Base-by-base conservation (phyloP, 169 alveolate species). In the Ichthyophthirius multifiliis region DNA sequence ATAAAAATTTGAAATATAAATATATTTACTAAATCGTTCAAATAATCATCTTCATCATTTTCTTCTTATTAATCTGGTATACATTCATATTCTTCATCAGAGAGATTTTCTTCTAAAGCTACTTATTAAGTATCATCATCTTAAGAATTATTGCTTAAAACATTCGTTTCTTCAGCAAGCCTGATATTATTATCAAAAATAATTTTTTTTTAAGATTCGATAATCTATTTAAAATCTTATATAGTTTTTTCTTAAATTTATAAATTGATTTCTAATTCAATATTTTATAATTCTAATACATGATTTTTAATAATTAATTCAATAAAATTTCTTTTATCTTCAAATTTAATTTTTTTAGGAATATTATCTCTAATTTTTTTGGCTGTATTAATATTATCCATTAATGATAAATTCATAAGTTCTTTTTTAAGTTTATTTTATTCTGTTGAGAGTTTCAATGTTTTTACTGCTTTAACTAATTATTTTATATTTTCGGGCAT, bases 171-270 rank as follows among this genome's bases (percentile, higher is more conserved):
- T 55, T 55, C 71, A 55, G 18, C n/a, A 55, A 27, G 0, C 71
- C 71, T 55, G 16, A 67, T 67, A 10, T 34, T 67, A 6, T 67
- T 67, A 37, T 77, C 86, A 1, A 62, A 41, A 16, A 84, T 64
- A 3, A 84, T 47, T 78, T 76, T 79, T 44, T 73, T 84, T 64
- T 84, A 65, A 15, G 79, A 23, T 30, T 76, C 74, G 3, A 84
- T 76, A 13, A 84, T 76, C 37, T 41, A 55, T 55, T 77, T 81
- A 12, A 84, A n/a, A 82, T 86, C 86, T 47, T 71, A 67, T 6
- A 90, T 90, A 15, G 95, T 88, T 55, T 88, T 85, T 43, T 89
- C 89, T 67, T 90, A 76, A 4, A 90, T 85, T 43, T 86, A 48
- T 13, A 90, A 77, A 63, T 90, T 86, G 1, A 90, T 85, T 65